Evolutionary conservation across 306 rosid genomes (phyloP), one percentile per base, ranked within the genome.

Genomic region (Arachis stenosperma): DNA sequence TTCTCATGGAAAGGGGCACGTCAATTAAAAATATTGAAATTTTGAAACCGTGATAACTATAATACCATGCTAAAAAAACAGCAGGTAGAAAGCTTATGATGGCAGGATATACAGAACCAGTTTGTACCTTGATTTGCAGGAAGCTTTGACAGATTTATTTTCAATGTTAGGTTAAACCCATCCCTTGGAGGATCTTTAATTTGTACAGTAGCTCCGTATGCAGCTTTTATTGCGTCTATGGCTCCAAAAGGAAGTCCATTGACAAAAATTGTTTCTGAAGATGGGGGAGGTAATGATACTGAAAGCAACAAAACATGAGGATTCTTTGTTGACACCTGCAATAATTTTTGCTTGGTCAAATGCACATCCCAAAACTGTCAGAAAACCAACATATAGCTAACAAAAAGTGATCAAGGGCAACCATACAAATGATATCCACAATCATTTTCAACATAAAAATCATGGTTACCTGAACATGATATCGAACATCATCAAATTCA

Each of bases 111-210:
- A 79, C 69, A 82, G 71, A 89, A 89, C 80, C 84, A 67, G 69
- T 5, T 67, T 67, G 83, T 84, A 94, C 98, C 98, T 88, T 86
- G 95, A 85, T 94, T 86, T 73, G 82, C 80, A 8, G 96, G 92
- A 80, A 94, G 88, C 85, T 91, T 91, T 5, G 83, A 79, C 12
- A 94, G 86, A 84, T 94, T 89, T 67, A 91, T 81, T 82, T 88
- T 91, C 74, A 94, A 80, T 10, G 99, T 91, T 51, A 94, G 96
- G 88, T 94, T 94, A 83, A 89, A 91, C 73, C 97, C 99, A 79
- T 94, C 99, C 79, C 95, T 88, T 40, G 97, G 97, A 74, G 98
- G 99, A 71, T 94, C 99, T 73, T 91, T 92, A 84, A 94, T 91
- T 78, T 94, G 97, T 65, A 89, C 89, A 60, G 80, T 61, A 61